Base-by-base conservation (phyloP, 1,284 basidiomycete species). In the Irpex sp. region DNA sequence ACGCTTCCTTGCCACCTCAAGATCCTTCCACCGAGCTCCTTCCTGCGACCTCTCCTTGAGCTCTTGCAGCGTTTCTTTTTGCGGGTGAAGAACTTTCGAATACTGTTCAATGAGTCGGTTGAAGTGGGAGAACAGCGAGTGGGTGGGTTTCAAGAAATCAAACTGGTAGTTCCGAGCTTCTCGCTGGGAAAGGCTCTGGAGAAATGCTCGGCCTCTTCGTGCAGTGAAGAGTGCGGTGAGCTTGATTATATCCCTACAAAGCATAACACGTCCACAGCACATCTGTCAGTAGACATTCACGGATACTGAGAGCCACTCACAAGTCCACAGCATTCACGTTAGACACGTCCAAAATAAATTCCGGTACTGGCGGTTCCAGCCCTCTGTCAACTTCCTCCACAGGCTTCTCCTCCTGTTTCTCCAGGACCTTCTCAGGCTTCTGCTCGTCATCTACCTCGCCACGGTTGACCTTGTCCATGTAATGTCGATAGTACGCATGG, bases 121-220 rank as follows among this genome's bases (percentile, higher is more conserved):
- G 81, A 98, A 99, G 78, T 94, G 97, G 59, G 92, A 89, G 72
- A 97, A 99, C 37, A 99, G 87, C 13, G 96, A 98, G 75, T 98
- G 97, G 0, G 89, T 93, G 3, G 97, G 97, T 54, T 94, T 87
- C 58, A 99, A 82, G 75, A 99, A 99, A 74, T 98, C 97, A 72
- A 99, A 99, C 72, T 99, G 97, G 74, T 94, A 97, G 77, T 98
- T 99, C 43, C 93, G 87, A 15, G 92, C 91, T 79, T 99, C 97
- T 58, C 89, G 86, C n/a, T 86, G 81, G 4, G 94, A 93, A 31
- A 99, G 86, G 6, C 89, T 83, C 4, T 89, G 85, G 11, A 98
- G 86, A 79, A 99, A 99, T 21, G 84, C 82, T 33, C 92, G 88
- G 2, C 97, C 97, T 60, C 95, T 87, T 19, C 92, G 90, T 33